Conservation (phyloP, 208 protist species). For the Trichomonas vaginalis region DNA sequence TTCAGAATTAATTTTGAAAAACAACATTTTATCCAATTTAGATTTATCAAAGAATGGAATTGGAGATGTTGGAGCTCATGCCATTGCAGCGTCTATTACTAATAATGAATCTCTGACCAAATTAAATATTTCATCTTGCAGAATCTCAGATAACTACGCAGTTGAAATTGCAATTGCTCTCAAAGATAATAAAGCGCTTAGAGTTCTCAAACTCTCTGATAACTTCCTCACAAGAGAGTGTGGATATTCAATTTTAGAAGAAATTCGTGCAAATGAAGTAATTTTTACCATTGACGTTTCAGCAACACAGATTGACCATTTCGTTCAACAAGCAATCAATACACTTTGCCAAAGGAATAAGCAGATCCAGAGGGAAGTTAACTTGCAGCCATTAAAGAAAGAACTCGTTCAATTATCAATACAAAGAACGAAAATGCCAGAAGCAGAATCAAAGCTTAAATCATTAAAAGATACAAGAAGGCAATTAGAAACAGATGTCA, state of each 20-base stretch:
- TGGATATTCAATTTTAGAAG: neutral
- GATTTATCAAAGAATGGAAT: neutral
- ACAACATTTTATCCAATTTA: neutral
- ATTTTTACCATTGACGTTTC: neutral
- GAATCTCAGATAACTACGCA: neutral
- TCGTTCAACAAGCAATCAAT: neutral
- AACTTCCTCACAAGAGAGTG: neutral
- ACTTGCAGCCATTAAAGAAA: neutral
- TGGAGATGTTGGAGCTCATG: neutral
- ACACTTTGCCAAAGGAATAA: neutral
- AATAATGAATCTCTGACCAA: neutral
- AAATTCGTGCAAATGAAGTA: neutral
- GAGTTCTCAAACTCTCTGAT: neutral
- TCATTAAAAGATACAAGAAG: neutral
- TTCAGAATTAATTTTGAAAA: neutral
- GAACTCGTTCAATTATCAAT: neutral
- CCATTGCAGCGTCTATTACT: neutral
- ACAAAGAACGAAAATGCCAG: neutral
- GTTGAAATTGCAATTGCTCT: neutral
- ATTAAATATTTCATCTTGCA: neutral
- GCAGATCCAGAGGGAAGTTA: neutral
- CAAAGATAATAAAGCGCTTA: neutral
- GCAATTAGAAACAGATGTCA: neutral
- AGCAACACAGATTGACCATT: neutral
- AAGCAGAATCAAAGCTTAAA: neutral